Conservation (phyloP, 1,284 basidiomycete genomes). For the Bondarzewia mesenterica region DNA sequence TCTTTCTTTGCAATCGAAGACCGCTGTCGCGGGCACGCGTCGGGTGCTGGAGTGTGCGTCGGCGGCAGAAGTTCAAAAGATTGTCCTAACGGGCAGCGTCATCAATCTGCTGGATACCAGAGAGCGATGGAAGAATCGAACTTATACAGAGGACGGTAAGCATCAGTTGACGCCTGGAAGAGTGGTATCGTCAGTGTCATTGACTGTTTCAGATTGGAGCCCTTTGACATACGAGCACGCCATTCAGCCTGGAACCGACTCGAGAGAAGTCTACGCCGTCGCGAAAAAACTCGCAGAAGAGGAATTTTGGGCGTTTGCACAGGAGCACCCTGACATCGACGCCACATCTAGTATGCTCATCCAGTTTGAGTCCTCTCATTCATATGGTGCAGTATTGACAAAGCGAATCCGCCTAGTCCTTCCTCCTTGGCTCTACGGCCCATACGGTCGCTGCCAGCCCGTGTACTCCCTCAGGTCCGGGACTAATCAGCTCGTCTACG, state of each 20-base stretch:
- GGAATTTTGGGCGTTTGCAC: neutral
- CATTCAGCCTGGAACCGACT: neutral
- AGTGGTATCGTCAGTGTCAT: too few species aligned
- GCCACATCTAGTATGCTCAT: constrained; percentile 1
- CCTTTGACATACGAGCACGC: constrained; percentile 1
- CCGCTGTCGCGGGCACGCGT: neutral
- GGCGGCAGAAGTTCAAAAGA: neutral
- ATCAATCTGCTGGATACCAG: neutral
- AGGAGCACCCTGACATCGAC: neutral
- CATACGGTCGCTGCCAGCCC: neutral
- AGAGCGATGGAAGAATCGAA: neutral
- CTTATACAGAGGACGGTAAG: neutral
- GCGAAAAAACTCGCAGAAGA: constrained; percentile 3
- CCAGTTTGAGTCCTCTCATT: neutral
- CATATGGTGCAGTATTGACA: neutral
- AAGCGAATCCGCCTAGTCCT: neutral
- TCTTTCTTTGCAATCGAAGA: neutral
- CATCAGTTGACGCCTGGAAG: too few species aligned
- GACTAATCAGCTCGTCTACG: neutral
- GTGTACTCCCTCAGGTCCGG: neutral
- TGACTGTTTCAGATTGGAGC: constrained; percentile 5
- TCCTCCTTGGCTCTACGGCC: constrained; percentile 1
- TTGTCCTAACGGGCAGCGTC: constrained; percentile 1
- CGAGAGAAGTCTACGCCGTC: neutral
- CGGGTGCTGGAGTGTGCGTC: neutral